A percentile compares a stretch with the other conserved stretches of the same genome.
These are phyloP conservation scores for Phlebopus sp. DNA, from an alignment of 1,284 basidiomycete species.

Conservation along the genomic window DNA sequence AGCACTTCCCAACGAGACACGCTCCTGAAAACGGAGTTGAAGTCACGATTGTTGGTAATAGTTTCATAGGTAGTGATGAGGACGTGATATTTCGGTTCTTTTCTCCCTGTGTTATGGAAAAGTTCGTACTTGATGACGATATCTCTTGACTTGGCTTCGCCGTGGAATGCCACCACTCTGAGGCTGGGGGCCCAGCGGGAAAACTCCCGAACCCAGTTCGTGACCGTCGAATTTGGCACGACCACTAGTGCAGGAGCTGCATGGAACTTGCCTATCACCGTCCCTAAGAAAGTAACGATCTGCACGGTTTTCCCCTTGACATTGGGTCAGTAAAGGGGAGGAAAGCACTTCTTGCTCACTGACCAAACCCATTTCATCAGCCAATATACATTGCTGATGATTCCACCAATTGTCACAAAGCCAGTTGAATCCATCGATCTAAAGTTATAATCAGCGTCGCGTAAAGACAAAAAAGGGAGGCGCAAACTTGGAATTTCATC, in stretches of 20 bases:
- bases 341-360: constrained; percentile 17
- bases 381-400: constrained; percentile 87
- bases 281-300: constrained; percentile 83
- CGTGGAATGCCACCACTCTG: constrained; percentile 80
- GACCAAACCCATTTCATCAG: constrained; percentile 96
- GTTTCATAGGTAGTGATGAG: constrained; percentile 90
- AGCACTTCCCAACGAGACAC: constrained; percentile 90
- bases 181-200: constrained; percentile 87
- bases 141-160: constrained; percentile 75
- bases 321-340: constrained; percentile 9
- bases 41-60: constrained; percentile 64
- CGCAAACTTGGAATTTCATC: constrained; percentile 79
- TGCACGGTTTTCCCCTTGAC: constrained; percentile 89
- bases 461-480: neutral
- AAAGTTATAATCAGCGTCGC: constrained; percentile 14
- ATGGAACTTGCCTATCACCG: constrained; percentile 58
- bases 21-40: constrained; percentile 69
- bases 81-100: constrained; percentile 74
- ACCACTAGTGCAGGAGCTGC: constrained; percentile 84
- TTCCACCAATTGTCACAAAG: constrained; percentile 88
- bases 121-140: constrained; percentile 84
- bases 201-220: constrained; percentile 87
- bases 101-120: constrained; percentile 49
- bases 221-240: constrained; percentile 92
- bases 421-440: constrained; percentile 95